Conservation (phyloP, 2,329 filamentous ascomycete species). For the Leptographium wingfieldii region DNA sequence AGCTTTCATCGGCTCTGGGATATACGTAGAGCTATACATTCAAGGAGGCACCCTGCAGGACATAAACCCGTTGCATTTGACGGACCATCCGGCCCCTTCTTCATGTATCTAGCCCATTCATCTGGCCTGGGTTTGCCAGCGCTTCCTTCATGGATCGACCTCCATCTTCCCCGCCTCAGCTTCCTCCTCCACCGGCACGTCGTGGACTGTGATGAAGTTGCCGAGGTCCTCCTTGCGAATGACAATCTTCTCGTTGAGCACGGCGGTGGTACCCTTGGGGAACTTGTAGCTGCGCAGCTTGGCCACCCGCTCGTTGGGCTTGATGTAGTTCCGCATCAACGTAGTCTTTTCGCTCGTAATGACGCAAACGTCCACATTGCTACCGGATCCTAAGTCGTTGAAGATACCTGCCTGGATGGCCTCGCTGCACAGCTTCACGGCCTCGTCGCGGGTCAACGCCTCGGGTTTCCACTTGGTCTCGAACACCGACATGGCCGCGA, state of each 20-base stretch:
- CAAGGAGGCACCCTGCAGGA: neutral
- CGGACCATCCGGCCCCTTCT: neutral
- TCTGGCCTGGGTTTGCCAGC: neutral
- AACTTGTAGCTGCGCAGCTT: slow-evolving; percentile 95
- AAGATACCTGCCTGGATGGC: slow-evolving; percentile 96
- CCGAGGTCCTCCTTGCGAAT: slow-evolving; percentile 89
- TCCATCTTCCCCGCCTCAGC: slow-evolving; percentile 51
- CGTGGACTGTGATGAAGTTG: slow-evolving; percentile 86
- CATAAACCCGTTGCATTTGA: neutral
- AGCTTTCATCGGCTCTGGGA: no score
- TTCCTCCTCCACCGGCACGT: slow-evolving; percentile 50
- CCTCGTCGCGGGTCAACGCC: slow-evolving; percentile 61
- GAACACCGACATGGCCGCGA: slow-evolving; percentile 96
- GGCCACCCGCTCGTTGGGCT: slow-evolving; percentile 76
- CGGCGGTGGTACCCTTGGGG: slow-evolving; percentile 81
- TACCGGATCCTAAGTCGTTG: slow-evolving; percentile 94
- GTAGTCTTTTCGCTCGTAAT: slow-evolving; percentile 95
- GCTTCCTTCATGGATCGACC: slow-evolving; percentile 41
- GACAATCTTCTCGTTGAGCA: slow-evolving; percentile 79
- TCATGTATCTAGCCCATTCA: neutral
- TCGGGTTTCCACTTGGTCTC: slow-evolving; percentile 82
- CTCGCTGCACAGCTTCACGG: slow-evolving; percentile 69
- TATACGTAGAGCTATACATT: neutral
- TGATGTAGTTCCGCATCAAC: slow-evolving; percentile 83
- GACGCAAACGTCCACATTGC: slow-evolving; percentile 92